These are phyloP conservation scores for Pulicaria dysenterica DNA, from an alignment of 129 eudicot species.

Conservation along the genomic window DNA sequence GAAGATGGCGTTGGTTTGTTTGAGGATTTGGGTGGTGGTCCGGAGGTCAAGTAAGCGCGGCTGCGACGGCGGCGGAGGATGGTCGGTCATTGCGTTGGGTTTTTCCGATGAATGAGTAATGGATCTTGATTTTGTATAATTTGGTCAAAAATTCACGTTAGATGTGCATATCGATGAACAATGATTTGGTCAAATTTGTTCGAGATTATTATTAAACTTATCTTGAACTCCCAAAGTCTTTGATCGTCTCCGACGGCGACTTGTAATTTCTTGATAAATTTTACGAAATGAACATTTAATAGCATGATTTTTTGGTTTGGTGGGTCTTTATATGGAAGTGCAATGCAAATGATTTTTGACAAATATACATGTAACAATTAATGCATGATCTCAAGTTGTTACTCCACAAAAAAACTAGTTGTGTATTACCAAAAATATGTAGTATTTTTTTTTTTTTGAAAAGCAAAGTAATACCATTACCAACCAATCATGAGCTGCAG, in stretches of 20 bases:
- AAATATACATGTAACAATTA: too few relatives aligned
- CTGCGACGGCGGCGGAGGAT: constrained; percentile 25
- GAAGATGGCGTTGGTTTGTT: constrained; percentile 45
- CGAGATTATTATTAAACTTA: not conserved
- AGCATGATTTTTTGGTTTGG: constrained; percentile 8
- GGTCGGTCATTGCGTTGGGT: constrained; percentile 52
- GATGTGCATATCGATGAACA: not conserved
- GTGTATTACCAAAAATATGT: too few relatives aligned
- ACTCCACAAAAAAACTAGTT: too few relatives aligned
- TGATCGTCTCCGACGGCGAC: constrained; percentile 1
- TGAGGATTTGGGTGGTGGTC: constrained; percentile 60
- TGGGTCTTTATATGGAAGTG: not conserved
- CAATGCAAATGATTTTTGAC: too few relatives aligned
- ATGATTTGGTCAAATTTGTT: not conserved
- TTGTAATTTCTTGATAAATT: constrained; percentile 4
- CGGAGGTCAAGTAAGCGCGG: constrained; percentile 43
- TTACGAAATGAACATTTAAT: not conserved
- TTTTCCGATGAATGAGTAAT: not conserved
- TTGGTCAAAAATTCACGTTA: not conserved
- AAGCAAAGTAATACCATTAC: too few relatives aligned
- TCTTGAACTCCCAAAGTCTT: not conserved
- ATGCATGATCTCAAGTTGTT: too few relatives aligned
- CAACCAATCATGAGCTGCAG: too few relatives aligned
- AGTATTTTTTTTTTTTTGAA: too few relatives aligned
- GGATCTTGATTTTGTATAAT: constrained; percentile 12